A percentile compares a stretch with the other conserved stretches of the same genome.
Evolutionary conservation across 139 green algal species (phyloP).

Genomic region (Pleodorina starrii): DNA sequence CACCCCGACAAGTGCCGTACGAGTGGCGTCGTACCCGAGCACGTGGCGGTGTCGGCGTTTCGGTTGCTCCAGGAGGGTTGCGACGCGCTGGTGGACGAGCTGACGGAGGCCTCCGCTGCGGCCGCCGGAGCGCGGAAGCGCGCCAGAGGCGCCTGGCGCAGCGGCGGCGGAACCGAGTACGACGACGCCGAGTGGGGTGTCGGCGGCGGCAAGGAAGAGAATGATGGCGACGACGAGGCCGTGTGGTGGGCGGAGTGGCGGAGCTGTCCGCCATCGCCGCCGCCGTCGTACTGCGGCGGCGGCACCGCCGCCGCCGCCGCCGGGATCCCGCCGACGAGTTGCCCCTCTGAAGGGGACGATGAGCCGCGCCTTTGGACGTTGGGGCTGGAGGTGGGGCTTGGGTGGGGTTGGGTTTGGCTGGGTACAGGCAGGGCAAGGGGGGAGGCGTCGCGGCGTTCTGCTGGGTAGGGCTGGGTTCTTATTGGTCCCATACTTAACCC

Average conservation of each 20-base stretch:
- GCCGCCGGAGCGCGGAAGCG: not conserved
- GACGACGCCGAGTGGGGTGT: not conserved
- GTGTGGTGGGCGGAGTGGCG: constrained; percentile 30
- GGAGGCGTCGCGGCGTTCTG: no score
- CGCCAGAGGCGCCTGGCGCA: not conserved
- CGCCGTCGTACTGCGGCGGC: not conserved
- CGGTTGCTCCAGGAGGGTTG: not conserved
- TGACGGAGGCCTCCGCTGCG: not conserved
- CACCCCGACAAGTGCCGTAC: constrained; percentile 36
- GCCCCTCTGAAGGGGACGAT: not conserved
- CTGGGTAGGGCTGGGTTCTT: no score
- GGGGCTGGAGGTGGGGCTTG: not conserved
- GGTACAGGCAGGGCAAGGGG: no score
- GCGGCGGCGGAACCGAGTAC: not conserved
- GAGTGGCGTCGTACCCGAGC: not conserved
- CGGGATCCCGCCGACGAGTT: no score
- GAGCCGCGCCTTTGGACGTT: constrained; percentile 28
- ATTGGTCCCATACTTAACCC: no score
- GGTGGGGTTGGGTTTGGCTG: no score
- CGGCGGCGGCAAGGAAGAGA: not conserved
- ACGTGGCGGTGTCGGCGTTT: not conserved
- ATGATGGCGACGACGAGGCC: not conserved
- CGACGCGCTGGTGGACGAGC: not conserved
- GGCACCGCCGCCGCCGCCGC: not conserved
- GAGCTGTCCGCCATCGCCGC: not conserved